Percentiles rank a stretch among this genome's conserved stretches.
Evolutionary conservation across 2,329 filamentous ascomycete species (phyloP).

Genomic region (Trichoderma afroharzianum): DNA sequence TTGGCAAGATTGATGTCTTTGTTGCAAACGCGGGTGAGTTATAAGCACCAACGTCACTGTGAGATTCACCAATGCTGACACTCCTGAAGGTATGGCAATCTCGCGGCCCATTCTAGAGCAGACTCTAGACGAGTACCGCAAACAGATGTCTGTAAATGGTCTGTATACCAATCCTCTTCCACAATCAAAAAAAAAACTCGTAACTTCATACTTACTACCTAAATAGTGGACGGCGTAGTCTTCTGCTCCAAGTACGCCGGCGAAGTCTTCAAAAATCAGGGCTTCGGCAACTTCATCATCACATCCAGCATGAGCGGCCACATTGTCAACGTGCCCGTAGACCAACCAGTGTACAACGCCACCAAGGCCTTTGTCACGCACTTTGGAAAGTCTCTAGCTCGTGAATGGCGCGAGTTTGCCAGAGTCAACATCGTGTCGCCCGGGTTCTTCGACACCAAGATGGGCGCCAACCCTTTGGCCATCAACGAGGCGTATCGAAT

Average conservation of each 20-base stretch:
- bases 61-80: background rate
- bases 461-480: background rate
- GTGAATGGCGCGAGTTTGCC: slow-evolving; percentile 7
- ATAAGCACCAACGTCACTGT: background rate
- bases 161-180: background rate
- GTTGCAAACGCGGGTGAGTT: slow-evolving; percentile 7
- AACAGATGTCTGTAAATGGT: slow-evolving; percentile 10
- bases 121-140: background rate
- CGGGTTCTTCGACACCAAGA: slow-evolving; percentile 6
- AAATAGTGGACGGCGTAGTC: slow-evolving; percentile 1
- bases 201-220: background rate
- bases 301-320: slow-evolving; percentile 1
- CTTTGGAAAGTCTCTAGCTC: slow-evolving; percentile 5
- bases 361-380: slow-evolving; percentile 6
- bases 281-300: slow-evolving; percentile 3
- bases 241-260: slow-evolving; percentile 2
- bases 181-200: too few species aligned
- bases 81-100: background rate
- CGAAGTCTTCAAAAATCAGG: background rate
- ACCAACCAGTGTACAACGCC: slow-evolving; percentile 7
- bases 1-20: slow-evolving; percentile 6
- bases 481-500: slow-evolving; percentile 7
- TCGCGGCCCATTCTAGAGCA: slow-evolving; percentile 3
- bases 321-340: slow-evolving; percentile 4
- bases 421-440: slow-evolving; percentile 6